Evolutionary conservation across 2,329 filamentous ascomycete species (phyloP), one percentile per base, ranked within the genome.

Genomic region (Penicillium sp.): DNA sequence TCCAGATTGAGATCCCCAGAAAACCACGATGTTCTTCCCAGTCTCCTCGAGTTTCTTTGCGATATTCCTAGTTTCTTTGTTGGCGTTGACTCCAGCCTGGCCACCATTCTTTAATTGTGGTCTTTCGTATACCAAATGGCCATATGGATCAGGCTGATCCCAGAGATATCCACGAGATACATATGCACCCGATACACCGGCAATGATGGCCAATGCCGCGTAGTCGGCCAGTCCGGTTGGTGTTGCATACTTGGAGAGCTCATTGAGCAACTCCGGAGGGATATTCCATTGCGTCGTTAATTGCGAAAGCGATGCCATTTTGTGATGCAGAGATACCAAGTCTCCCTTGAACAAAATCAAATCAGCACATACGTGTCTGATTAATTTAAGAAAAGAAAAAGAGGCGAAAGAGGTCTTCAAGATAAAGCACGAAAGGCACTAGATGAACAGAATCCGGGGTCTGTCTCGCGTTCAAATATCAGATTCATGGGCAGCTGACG

Each of bases 1-100:
- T 61, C 92, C 92, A 14, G 92, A 96, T 78, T 97, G 92, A 21
- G 92, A 96, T 61, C 92, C 92, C 74, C 95, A 97, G 80, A 97
- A 94, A 67, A 96, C 86, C 60, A 96, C 86, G 68, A 91, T 92
- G 77, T 96, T 94, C 79, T 68, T 65, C 14, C 65, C 66, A 1
- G 71, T 68, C 52, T 79, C 73, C 26, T 71, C 67, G 10, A 80
- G 61, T 40, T 74, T 75, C 52, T 77, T 69, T 0, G 76, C 75
- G 54, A 83, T 76, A 56, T 83, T 75, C 39, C 79, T 72, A 0
- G 78, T 80, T 31, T 71, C 70, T 48, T 70, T 71, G n/a, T 45
- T 51, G 21, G 52, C 44, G 23, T 55, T 54, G 3, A 59, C 39
- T 7, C 58, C 49, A 10, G 47, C 6, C 18, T 54, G 50, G 7